Conservation (phyloP, 257 asterid genomes). For the Verbascum thapsus region DNA sequence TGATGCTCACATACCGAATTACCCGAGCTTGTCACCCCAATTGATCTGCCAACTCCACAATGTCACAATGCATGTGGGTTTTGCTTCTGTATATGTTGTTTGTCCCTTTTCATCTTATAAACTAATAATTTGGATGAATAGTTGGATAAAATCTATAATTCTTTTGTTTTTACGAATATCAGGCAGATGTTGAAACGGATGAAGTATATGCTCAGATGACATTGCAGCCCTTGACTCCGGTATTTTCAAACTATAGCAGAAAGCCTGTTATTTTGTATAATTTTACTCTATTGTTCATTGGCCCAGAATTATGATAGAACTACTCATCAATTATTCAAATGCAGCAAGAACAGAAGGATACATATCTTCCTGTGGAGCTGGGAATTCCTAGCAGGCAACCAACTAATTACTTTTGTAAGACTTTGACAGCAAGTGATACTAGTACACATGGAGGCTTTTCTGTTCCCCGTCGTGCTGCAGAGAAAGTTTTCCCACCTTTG, state of each 20-base stretch:
- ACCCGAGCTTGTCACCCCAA: conserved; percentile 88
- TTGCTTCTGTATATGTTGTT: conserved; percentile 32
- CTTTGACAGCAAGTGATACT: conserved; percentile 94
- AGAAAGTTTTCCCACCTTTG: conserved; percentile 98
- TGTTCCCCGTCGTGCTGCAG: conserved; percentile 99
- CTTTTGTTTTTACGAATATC: conserved; percentile 37
- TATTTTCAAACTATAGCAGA: conserved; percentile 33
- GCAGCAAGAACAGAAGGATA: conserved; percentile 94
- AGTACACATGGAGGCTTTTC: conserved; percentile 99
- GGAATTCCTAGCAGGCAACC: conserved; percentile 92
- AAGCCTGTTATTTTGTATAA: conserved; percentile 14
- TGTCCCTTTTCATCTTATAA: conserved; percentile 11
- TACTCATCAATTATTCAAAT: conserved; percentile 23
- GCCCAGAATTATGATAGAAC: conserved; percentile 22
- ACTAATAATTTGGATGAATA: conserved; percentile 18
- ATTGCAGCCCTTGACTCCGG: conserved; percentile 88
- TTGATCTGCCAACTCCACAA: conserved; percentile 98
- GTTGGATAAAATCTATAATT: background rate
- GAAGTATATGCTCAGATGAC: conserved; percentile 99
- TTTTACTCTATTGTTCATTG: conserved; percentile 10
- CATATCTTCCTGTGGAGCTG: conserved; percentile 84
- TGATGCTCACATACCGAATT: conserved; percentile 92
- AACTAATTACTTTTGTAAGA: conserved; percentile 93
- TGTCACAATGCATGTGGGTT: conserved; percentile 95
- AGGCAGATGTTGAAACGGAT: conserved; percentile 98